Evolutionary conservation across 2,329 filamentous ascomycete genomes (phyloP).

Genomic region (Geoglossum cookeanum): DNA sequence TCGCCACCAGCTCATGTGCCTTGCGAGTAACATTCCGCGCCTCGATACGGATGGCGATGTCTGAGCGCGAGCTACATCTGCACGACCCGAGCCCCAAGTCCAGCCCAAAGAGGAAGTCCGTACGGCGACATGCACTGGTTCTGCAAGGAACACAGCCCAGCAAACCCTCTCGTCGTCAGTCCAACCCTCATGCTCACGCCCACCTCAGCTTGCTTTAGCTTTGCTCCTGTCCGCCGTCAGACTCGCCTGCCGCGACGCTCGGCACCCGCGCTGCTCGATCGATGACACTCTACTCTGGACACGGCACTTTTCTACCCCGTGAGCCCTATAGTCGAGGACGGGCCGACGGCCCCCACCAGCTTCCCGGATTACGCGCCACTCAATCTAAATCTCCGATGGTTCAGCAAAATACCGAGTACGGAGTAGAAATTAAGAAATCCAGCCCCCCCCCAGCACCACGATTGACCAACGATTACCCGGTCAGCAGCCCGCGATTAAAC

Average conservation of each 20-base stretch:
- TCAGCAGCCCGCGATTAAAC: not conserved
- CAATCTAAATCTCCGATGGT: not conserved
- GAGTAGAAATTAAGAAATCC: not conserved
- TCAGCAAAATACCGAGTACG: not conserved
- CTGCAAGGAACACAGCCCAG: not conserved
- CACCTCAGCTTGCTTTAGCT: too few relatives aligned
- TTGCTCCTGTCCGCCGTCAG: not conserved
- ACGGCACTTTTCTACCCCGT: not conserved
- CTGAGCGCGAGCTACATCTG: not conserved
- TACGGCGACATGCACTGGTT: not conserved
- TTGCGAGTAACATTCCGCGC: not conserved
- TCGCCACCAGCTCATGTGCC: not conserved
- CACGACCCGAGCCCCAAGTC: not conserved
- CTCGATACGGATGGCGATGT: not conserved
- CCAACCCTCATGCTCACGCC: not conserved
- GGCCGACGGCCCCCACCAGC: not conserved
- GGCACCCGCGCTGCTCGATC: not conserved
- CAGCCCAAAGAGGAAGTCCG: not conserved
- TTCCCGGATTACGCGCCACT: not conserved
- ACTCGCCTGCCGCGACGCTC: not conserved
- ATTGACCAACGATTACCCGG: not conserved
- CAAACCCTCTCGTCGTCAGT: not conserved
- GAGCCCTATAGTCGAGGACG: not conserved
- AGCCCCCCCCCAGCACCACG: too few relatives aligned
- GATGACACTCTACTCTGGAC: not conserved